phyloP scores from a whole-genome alignment of 805 yeast genomes.

The Hanseniaspora hatyaiensis region DNA sequence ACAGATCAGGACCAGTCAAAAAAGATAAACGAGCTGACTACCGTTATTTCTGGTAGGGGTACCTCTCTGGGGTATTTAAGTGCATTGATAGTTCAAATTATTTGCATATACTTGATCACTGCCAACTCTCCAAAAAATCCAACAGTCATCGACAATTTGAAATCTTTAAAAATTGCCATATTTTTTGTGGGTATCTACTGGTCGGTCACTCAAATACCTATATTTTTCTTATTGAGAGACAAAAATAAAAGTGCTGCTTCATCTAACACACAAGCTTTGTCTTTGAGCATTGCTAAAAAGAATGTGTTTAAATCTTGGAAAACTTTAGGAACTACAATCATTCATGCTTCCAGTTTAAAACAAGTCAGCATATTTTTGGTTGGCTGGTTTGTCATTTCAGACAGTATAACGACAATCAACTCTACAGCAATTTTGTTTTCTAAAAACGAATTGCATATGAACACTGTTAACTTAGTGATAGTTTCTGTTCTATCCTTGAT shows the following conservation, averaged over 20 bases:
- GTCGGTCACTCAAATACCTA: conserved; percentile 58
- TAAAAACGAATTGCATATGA: conserved; percentile 56
- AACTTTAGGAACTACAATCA: conserved; percentile 44
- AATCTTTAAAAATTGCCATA: conserved; percentile 44
- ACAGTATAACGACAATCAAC: conserved; percentile 65
- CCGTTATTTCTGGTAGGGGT: conserved; percentile 54
- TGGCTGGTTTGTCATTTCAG: conserved; percentile 71
- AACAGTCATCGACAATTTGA: conserved; percentile 18
- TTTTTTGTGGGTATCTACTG: conserved; percentile 66
- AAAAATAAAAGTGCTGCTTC: not conserved
- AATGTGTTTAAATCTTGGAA: conserved; percentile 52
- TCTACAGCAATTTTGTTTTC: conserved; percentile 71
- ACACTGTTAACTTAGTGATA: conserved; percentile 50
- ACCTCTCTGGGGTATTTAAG: conserved; percentile 60
- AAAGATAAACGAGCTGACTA: conserved; percentile 32
- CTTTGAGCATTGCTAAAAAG: conserved; percentile 18
- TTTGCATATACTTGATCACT: conserved; percentile 41
- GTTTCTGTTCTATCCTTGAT: conserved; percentile 57
- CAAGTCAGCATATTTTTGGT: conserved; percentile 56
- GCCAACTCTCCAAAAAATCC: conserved; percentile 17
- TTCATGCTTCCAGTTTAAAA: conserved; percentile 45
- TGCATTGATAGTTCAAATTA: conserved; percentile 54
- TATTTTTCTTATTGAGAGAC: conserved; percentile 35
- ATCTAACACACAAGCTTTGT: conserved; percentile 3
- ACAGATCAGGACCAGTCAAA: conserved; percentile 12